Percentiles rank a stretch among this genome's conserved stretches.
Evolutionary conservation across 257 asterid species (phyloP).

Genomic region (Scutellaria minor): DNA sequence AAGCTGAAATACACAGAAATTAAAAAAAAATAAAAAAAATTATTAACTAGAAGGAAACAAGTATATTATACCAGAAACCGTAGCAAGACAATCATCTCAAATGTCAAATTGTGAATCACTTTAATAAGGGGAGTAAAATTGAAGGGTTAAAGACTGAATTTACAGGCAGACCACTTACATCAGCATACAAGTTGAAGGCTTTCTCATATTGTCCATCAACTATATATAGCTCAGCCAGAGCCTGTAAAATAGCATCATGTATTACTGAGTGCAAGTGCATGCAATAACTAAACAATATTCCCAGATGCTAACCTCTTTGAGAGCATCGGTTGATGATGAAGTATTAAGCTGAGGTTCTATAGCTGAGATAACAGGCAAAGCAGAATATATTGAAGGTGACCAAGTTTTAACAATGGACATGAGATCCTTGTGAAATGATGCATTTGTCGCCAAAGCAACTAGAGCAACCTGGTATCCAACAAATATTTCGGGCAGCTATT

Average conservation of each 20-base stretch:
- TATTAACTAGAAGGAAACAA: conserved; percentile 28
- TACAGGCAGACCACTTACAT: conserved; percentile 60
- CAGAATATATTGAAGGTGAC: conserved; percentile 85
- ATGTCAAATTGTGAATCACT: conserved; percentile 27
- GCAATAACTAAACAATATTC: conserved; percentile 23
- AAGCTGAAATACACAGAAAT: conserved; percentile 57
- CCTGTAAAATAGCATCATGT: conserved; percentile 51
- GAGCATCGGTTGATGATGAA: conserved; percentile 80
- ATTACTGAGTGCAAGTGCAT: conserved; percentile 28
- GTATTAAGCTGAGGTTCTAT: conserved; percentile 92
- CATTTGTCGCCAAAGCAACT: conserved; percentile 88
- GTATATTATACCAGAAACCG: conserved; percentile 27
- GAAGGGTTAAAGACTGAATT: conserved; percentile 17
- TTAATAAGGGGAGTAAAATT: not conserved
- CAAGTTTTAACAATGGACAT: conserved; percentile 82
- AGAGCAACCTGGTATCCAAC: conserved; percentile 76
- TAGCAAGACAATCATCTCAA: conserved; percentile 25
- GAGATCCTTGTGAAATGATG: conserved; percentile 92
- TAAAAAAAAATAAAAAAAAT: not conserved
- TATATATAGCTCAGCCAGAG: conserved; percentile 86
- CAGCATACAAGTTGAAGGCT: conserved; percentile 91
- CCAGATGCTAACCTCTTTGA: conserved; percentile 72
- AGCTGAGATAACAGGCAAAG: conserved; percentile 83
- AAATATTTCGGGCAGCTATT: conserved; percentile 31
- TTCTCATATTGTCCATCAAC: conserved; percentile 87